These are phyloP conservation scores for Wickerhamiella vanderwaltii DNA, from an alignment of 805 yeast species.

Conservation along the genomic window DNA sequence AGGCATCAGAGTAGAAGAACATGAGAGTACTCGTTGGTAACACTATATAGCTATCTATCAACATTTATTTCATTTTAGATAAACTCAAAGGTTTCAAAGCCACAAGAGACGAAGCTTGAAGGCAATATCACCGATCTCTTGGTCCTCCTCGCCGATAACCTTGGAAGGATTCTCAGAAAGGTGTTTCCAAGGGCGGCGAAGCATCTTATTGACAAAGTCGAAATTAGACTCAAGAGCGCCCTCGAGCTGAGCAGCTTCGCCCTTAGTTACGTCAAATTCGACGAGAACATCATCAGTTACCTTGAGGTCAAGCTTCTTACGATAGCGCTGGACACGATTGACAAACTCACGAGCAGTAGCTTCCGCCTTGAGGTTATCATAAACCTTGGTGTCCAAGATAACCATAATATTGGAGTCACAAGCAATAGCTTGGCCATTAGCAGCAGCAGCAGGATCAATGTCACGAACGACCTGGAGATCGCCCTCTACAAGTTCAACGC, in stretches of 20 bases:
- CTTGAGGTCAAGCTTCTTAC: slow-evolving; percentile 90
- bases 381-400: slow-evolving; percentile 74
- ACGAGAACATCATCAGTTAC: slow-evolving; percentile 92
- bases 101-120: slow-evolving; percentile 68
- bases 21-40: no score
- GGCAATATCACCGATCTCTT: slow-evolving; percentile 60
- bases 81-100: no score
- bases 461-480: slow-evolving; percentile 87
- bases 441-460: slow-evolving; percentile 47
- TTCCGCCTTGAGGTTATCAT: slow-evolving; percentile 81
- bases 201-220: slow-evolving; percentile 61
- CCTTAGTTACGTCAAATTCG: slow-evolving; percentile 57
- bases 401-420: slow-evolving; percentile 81
- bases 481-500: slow-evolving; percentile 73
- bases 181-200: slow-evolving; percentile 51
- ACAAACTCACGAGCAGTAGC: slow-evolving; percentile 93
- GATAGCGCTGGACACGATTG: slow-evolving; percentile 92
- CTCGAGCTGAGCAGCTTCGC: slow-evolving; percentile 39
- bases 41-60: no score
- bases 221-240: slow-evolving; percentile 50
- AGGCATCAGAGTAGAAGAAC: no score
- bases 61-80: no score
- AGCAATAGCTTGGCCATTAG: slow-evolving; percentile 72
- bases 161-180: slow-evolving; percentile 34
- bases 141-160: slow-evolving; percentile 80